A percentile compares a stretch with the other conserved stretches of the same genome.
Conservation (phyloP, 2,329 filamentous ascomycete species). For the Scedosporium boydii region DNA sequence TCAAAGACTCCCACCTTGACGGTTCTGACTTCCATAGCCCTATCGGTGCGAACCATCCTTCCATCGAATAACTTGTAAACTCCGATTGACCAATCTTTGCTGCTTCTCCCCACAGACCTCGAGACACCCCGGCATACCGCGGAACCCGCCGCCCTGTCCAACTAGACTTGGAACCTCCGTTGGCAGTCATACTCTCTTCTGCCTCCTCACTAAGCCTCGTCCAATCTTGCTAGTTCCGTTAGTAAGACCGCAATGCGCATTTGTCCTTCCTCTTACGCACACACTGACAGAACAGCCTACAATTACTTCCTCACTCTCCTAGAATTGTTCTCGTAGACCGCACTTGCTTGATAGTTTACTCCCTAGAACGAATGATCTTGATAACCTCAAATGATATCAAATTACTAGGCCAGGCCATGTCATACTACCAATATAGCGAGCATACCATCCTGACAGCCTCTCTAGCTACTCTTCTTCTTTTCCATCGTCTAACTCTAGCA, state of each 20-base stretch:
- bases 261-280: not conserved
- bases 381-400: not conserved
- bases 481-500: not conserved
- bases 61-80: too few species aligned
- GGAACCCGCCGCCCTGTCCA: not conserved
- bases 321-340: not conserved
- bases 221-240: not conserved
- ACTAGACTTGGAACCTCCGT: not conserved
- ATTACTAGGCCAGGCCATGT: not conserved
- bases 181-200: not conserved
- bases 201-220: not conserved
- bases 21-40: not conserved
- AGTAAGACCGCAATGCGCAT: not conserved
- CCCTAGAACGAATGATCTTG: not conserved
- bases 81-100: too few species aligned
- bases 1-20: not conserved
- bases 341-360: too few species aligned
- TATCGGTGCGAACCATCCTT: too few species aligned
- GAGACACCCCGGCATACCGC: not conserved
- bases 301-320: not conserved
- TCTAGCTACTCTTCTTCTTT: not conserved
- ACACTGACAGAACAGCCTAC: too few species aligned
- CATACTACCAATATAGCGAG: not conserved
- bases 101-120: too few species aligned
- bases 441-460: not conserved